These are phyloP conservation scores for Metschnikowia lunata DNA, from an alignment of 805 yeast species.

Conservation along the genomic window DNA sequence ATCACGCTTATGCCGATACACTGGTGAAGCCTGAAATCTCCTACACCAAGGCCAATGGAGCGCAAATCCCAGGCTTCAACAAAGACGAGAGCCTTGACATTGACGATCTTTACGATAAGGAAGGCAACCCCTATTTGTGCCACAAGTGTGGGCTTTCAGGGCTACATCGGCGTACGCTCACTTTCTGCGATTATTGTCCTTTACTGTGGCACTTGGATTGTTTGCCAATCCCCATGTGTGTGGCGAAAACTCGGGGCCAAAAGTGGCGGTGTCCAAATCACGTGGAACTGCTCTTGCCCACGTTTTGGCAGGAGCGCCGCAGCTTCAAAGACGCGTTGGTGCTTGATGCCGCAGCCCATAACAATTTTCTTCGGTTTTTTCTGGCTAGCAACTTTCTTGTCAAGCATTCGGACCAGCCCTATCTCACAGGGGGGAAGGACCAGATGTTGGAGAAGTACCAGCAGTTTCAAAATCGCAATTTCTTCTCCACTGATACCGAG, in stretches of 20 bases:
- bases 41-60: conserved; percentile 25
- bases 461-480: conserved; percentile 25
- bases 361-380: conserved; percentile 30
- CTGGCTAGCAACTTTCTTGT: conserved; percentile 28
- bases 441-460: conserved; percentile 29
- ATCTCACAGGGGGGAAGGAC: conserved; percentile 14
- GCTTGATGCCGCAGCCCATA: conserved; percentile 47
- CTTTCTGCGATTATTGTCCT: conserved; percentile 80
- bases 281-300: conserved; percentile 47
- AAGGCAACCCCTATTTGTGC: conserved; percentile 69
- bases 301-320: conserved; percentile 36
- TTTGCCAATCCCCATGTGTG: conserved; percentile 66
- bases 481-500: conserved; percentile 12
- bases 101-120: conserved; percentile 58
- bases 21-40: conserved; percentile 47
- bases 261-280: conserved; percentile 95
- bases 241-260: conserved; percentile 66
- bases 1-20: conserved; percentile 67
- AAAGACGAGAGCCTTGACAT: conserved; percentile 55
- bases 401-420: conserved; percentile 34
- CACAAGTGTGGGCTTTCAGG: conserved; percentile 74
- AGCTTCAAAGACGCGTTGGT: conserved; percentile 48
- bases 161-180: conserved; percentile 47
- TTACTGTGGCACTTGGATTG: conserved; percentile 89
- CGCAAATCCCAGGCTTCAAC: conserved; percentile 34